Evolutionary conservation across 257 asterid species (phyloP), one percentile per base, ranked within the genome.

Genomic region (Solanum chilense): DNA sequence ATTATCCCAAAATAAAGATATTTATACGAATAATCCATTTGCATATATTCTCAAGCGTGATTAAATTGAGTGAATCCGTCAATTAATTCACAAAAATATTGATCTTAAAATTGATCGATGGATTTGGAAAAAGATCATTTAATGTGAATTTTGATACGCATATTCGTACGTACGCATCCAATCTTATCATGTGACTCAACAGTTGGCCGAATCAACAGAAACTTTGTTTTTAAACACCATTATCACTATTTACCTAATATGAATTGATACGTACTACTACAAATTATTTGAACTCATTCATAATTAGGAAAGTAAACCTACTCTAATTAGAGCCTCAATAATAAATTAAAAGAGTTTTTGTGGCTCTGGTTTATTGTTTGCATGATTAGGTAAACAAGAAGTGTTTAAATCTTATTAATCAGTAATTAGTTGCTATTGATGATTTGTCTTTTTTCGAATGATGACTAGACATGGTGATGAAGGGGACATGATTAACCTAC

Each of bases 1-100:
- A 52, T 52, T 10, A 52, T 4, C 1, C 4, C 10, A 0, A 52
- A 52, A 52, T 0, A 0, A 0, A 52, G 3, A 52, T 0, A 6
- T 52, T 52, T 52, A 52, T 52, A 16, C 1, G 3, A 16, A 6
- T 0, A 16, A 16, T 2, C 60, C 60, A 52, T 52, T 49, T 52
- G 9, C 23, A 52, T 52, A 16, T 6, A 52, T 52, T 4, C 1
- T 52, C 62, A 2, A 52, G 62, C 23, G n/a, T 52, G 62, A 4
- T 52, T 52, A 52, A 52, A 2, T 52, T 52, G 62, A 52, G n/a
- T 52, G 11, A 23, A 52, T 52, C 23, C 23, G 0, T 16, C 62
- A 52, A 52, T 52, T 52, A 18, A 18, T 52, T 52, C 20, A 16
- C n/a, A 52, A 52, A 18, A 23, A 52, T 52, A 52, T 52, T 52